Evolutionary conservation across 2,329 filamentous ascomycete genomes (phyloP).

Genomic region (Nigrograna mackinnonii): DNA sequence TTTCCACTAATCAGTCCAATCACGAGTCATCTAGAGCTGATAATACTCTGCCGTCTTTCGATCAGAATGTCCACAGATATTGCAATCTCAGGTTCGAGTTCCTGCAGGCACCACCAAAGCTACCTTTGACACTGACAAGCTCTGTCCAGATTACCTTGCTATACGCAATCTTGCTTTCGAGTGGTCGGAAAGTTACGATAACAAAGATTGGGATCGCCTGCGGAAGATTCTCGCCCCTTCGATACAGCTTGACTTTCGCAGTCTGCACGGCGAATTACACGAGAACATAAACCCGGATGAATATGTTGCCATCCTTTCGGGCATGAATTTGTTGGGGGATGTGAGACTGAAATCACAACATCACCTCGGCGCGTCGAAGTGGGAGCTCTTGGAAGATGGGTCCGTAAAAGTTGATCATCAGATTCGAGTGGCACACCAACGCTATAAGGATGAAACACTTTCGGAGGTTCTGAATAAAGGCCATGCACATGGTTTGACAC

Average conservation of each 20-base stretch:
- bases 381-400: conserved; percentile 1
- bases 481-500: conserved; percentile 7
- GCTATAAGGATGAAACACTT: conserved; percentile 7
- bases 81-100: too few species aligned
- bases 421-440: conserved; percentile 13
- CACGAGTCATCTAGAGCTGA: too few species aligned
- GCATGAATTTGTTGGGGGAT: conserved; percentile 11
- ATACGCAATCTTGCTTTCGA: conserved; percentile 4
- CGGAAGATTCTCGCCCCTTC: conserved; percentile 1
- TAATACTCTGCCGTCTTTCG: too few species aligned
- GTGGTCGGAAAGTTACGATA: conserved; percentile 4
- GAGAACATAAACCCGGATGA: conserved; percentile 4
- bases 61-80: too few species aligned
- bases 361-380: conserved; percentile 11
- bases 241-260: conserved; percentile 1
- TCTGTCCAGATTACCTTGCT: conserved; percentile 2
- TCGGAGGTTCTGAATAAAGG: conserved; percentile 5
- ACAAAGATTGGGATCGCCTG: conserved; percentile 3
- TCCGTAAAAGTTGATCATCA: conserved; percentile 10
- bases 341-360: conserved; percentile 13
- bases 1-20: too few species aligned
- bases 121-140: too few species aligned
- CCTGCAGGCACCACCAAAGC: too few species aligned
- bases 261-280: conserved; percentile 1
- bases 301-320: conserved; percentile 9